Evolutionary conservation across 805 yeast species (phyloP).

Genomic region (Spathaspora girioi): DNA sequence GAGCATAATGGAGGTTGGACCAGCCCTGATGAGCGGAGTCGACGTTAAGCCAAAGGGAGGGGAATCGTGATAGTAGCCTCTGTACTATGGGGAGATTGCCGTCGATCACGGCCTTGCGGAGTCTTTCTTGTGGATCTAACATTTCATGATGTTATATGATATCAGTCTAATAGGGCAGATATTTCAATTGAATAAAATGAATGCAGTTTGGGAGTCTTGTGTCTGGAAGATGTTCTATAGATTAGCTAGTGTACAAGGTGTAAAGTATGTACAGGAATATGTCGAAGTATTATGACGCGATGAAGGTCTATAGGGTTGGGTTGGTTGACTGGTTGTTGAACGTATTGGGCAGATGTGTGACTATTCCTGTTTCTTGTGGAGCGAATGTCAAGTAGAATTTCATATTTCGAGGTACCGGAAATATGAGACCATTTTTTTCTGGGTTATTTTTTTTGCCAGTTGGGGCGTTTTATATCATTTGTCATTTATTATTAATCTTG

Average conservation of each 20-base stretch:
- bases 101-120: constrained; percentile 34
- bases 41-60: constrained; percentile 42
- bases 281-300: too few relatives aligned
- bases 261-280: too few relatives aligned
- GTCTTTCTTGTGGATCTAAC: constrained; percentile 35
- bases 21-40: constrained; percentile 35
- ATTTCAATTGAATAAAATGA: neutral
- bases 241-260: too few relatives aligned
- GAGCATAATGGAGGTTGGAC: constrained; percentile 41
- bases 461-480: neutral
- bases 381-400: neutral
- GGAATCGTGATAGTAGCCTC: constrained; percentile 34
- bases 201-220: neutral
- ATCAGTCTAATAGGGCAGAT: neutral
- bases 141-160: constrained; percentile 11
- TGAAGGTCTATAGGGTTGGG: neutral
- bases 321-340: neutral
- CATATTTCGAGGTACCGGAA: neutral
- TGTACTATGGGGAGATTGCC: constrained; percentile 39
- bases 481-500: neutral
- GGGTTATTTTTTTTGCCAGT: neutral
- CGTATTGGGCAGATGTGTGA: neutral
- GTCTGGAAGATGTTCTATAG: neutral
- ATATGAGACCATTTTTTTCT: neutral
- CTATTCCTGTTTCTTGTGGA: neutral